phyloP scores from a whole-genome alignment of 2,329 filamentous ascomycete species.

The Colletotrichum ledebouriae region DNA sequence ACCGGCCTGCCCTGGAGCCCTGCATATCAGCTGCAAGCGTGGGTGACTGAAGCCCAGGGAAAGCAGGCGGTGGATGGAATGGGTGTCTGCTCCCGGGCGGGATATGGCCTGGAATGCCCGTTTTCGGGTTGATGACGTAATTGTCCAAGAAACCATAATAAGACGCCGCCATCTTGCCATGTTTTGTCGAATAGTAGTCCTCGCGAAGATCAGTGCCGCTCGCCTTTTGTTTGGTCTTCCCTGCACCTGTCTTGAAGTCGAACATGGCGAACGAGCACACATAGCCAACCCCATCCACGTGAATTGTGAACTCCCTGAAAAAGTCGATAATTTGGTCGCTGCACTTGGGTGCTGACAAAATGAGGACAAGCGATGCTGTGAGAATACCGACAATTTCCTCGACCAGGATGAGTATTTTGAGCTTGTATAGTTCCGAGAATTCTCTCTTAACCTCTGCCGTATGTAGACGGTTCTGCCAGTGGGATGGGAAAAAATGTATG shows the following conservation, averaged over 20 bases:
- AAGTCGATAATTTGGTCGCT: conserved; percentile 97
- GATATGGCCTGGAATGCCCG: conserved; percentile 72
- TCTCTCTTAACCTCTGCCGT: conserved; percentile 93
- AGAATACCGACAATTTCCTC: conserved; percentile 95
- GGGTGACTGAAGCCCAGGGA: conserved; percentile 78
- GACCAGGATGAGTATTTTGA: conserved; percentile 90
- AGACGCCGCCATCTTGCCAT: conserved; percentile 98
- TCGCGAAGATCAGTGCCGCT: conserved; percentile 76
- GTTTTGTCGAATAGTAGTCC: conserved; percentile 94
- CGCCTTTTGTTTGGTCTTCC: conserved; percentile 56
- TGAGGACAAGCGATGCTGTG: conserved; percentile 89
- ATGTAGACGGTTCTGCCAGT: conserved; percentile 92
- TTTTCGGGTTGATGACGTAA: conserved; percentile 82
- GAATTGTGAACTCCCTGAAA: conserved; percentile 96
- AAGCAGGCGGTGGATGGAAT: conserved; percentile 82
- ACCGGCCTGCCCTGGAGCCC: conserved; percentile 61
- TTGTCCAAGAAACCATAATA: conserved; percentile 96
- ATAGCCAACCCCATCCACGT: conserved; percentile 95
- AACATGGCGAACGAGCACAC: conserved; percentile 98
- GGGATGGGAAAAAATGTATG: conserved; percentile 89
- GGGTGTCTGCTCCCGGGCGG: conserved; percentile 66
- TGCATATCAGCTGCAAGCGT: conserved; percentile 69
- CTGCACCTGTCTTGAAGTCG: conserved; percentile 88
- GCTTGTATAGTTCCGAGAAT: conserved; percentile 90
- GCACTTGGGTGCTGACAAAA: conserved; percentile 87